Conservation (phyloP, 1,139 yeast species). For the Hyphopichia burtonii region DNA sequence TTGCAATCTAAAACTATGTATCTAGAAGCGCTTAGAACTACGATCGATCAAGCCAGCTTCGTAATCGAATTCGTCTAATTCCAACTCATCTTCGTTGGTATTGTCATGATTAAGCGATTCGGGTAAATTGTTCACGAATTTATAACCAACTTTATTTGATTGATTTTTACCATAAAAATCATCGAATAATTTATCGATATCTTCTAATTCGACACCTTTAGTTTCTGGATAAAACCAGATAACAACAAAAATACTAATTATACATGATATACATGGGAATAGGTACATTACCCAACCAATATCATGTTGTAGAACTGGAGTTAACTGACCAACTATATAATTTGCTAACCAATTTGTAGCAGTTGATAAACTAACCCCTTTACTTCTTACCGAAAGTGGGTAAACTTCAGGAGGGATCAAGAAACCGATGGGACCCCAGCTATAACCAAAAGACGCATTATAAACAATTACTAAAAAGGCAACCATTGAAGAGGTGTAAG, state of each 20-base stretch:
- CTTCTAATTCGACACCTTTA: conserved; percentile 83
- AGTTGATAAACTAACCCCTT: conserved; percentile 54
- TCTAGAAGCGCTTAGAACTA: neutral
- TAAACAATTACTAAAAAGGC: conserved; percentile 50
- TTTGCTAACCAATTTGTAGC: conserved; percentile 58
- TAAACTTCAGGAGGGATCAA: conserved; percentile 55
- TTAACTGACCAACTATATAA: conserved; percentile 53
- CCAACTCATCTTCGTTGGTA: conserved; percentile 11
- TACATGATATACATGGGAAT: conserved; percentile 48
- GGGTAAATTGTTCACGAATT: neutral
- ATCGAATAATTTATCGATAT: conserved; percentile 81
- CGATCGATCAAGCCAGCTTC: conserved; percentile 1
- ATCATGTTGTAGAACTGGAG: conserved; percentile 47
- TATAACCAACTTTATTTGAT: neutral
- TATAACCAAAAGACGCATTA: conserved; percentile 54
- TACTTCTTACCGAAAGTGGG: conserved; percentile 52
- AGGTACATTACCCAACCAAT: conserved; percentile 53
- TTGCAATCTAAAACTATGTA: no score
- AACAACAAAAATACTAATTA: conserved; percentile 51
- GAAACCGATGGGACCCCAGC: conserved; percentile 61
- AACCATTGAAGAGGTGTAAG: conserved; percentile 44
- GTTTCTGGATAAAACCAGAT: conserved; percentile 81
- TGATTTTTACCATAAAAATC: conserved; percentile 29
- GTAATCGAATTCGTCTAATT: conserved; percentile 18
- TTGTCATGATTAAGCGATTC: neutral